Conservation (phyloP, 2,329 filamentous ascomycete genomes). For the Aspergillus jensenii region DNA sequence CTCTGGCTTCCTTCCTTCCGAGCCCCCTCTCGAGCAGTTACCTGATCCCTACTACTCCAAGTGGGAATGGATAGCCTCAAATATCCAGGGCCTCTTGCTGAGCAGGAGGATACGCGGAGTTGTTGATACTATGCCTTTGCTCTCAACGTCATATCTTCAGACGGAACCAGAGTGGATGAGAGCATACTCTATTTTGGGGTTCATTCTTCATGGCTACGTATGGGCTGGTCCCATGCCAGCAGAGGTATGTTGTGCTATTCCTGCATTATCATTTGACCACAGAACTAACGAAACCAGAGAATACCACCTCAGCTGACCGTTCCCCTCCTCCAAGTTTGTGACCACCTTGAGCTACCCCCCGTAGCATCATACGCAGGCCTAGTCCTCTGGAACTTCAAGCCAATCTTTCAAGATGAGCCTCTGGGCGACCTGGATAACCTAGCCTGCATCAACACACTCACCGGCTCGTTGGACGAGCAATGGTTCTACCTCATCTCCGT, state of each 20-base stretch:
- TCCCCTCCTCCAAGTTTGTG: constrained; percentile 75
- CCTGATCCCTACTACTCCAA: constrained; percentile 90
- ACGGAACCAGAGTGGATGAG: constrained; percentile 88
- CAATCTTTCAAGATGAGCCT: constrained; percentile 78
- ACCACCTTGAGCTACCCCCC: constrained; percentile 78
- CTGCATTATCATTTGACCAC: neutral
- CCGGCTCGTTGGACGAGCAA: constrained; percentile 91
- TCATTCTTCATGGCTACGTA: constrained; percentile 81
- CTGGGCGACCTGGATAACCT: constrained; percentile 85
- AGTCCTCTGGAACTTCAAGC: constrained; percentile 96
- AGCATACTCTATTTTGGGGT: constrained; percentile 75
- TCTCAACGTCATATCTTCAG: constrained; percentile 78
- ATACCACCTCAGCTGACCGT: constrained; percentile 80
- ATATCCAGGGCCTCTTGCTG: constrained; percentile 82
- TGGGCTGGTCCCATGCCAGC: constrained; percentile 78
- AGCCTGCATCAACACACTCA: constrained; percentile 84
- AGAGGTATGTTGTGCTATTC: constrained; percentile 54
- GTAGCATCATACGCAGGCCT: constrained; percentile 93
- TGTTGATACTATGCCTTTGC: constrained; percentile 76
- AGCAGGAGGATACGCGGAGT: constrained; percentile 78
- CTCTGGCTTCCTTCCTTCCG: constrained; percentile 84
- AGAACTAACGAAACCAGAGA: constrained; percentile 38
- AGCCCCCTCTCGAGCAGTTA: constrained; percentile 74
- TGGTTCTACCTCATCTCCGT: constrained; percentile 98
- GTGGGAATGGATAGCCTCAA: constrained; percentile 85